These are phyloP conservation scores for Metschnikowia cubensis DNA, from an alignment of 805 yeast species.

Conservation along the genomic window DNA sequence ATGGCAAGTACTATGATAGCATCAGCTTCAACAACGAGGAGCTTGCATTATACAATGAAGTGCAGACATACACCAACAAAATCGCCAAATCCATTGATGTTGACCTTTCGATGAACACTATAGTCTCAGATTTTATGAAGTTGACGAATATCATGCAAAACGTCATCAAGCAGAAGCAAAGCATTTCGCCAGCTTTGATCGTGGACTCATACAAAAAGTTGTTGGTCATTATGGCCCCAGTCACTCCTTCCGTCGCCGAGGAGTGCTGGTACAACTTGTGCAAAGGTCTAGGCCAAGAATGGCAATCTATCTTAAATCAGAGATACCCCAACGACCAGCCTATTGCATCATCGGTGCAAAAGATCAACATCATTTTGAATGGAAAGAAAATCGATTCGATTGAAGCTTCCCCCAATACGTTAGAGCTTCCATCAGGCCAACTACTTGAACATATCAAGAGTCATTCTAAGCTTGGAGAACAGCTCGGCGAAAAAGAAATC, in stretches of 20 bases:
- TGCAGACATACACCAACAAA: conserved; percentile 43
- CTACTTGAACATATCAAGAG: conserved; percentile 44
- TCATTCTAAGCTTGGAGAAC: conserved; percentile 20
- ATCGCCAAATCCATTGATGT: conserved; percentile 58
- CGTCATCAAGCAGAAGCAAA: conserved; percentile 32
- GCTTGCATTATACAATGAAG: conserved; percentile 52
- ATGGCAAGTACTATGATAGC: conserved; percentile 16
- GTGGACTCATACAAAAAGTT: conserved; percentile 50
- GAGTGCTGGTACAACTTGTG: conserved; percentile 62
- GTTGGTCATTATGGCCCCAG: conserved; percentile 67
- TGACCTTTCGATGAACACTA: conserved; percentile 70
- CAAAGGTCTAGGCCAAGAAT: conserved; percentile 18
- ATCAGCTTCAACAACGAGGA: conserved; percentile 43
- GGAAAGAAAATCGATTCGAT: conserved; percentile 61
- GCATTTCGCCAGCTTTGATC: conserved; percentile 38
- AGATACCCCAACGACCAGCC: conserved; percentile 61
- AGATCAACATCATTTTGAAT: conserved; percentile 64
- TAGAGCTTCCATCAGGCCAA: conserved; percentile 32
- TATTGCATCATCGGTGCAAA: conserved; percentile 34
- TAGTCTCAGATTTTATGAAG: conserved; percentile 88
- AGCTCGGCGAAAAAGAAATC: conserved; percentile 38
- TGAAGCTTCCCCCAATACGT: conserved; percentile 36
- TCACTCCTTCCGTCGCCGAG: conserved; percentile 77
- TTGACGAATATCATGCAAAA: conserved; percentile 49
- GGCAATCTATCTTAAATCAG: conserved; percentile 51